Percentiles rank a stretch among this genome's conserved stretches.
Conservation (phyloP, 495 filamentous ascomycete species). For the Parmelia sp. region DNA sequence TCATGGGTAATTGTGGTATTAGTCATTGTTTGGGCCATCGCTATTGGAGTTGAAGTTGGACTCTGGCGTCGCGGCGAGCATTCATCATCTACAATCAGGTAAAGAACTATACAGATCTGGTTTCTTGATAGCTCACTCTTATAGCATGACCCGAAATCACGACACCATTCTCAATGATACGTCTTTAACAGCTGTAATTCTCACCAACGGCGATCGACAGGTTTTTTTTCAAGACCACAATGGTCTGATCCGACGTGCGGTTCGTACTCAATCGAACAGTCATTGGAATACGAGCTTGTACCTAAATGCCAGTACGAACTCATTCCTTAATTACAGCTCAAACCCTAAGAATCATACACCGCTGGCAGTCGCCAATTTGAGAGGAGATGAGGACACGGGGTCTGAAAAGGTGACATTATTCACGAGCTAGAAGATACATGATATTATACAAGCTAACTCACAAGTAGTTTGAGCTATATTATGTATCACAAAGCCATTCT, state of each 20-base stretch:
- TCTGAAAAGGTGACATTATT: no score
- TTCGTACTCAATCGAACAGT: not conserved
- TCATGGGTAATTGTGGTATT: not conserved
- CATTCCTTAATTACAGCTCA: not conserved
- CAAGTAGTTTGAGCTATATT: not conserved
- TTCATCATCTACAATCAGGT: not conserved
- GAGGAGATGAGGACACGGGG: not conserved
- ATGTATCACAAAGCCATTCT: not conserved
- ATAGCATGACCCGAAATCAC: not conserved
- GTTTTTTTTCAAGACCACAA: not conserved
- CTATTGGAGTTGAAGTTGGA: not conserved
- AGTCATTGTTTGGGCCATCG: not conserved
- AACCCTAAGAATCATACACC: no score
- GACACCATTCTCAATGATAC: not conserved
- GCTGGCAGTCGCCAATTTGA: not conserved
- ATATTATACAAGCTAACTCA: not conserved
- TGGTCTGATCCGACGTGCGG: not conserved
- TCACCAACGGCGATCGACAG: not conserved
- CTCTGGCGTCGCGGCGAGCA: not conserved
- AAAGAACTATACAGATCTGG: not conserved
- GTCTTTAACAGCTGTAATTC: not conserved
- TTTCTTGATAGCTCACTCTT: not conserved
- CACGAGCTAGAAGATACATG: no score
- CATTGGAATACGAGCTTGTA: not conserved
- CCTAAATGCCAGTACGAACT: not conserved